These are phyloP conservation scores for Candida labiduridarum DNA, from an alignment of 1,139 yeast genomes.

Conservation along the genomic window DNA sequence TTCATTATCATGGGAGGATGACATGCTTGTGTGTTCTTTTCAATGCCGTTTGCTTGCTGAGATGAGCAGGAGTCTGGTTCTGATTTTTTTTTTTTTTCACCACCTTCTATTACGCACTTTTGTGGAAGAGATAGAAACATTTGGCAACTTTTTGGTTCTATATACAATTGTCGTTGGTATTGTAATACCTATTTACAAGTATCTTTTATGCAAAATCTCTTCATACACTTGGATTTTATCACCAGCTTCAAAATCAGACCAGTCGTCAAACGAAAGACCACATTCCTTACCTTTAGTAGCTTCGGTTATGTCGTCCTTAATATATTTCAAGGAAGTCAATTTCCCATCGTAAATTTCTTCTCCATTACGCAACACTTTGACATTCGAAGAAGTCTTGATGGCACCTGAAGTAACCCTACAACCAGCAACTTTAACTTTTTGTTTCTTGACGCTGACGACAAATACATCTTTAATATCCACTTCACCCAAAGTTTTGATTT, in stretches of 20 bases:
- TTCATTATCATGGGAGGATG: constrained; percentile 22
- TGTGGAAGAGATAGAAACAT: neutral
- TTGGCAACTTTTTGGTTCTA: neutral
- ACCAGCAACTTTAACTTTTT: constrained; percentile 75
- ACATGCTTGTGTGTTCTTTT: constrained; percentile 19
- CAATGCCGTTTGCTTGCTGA: neutral
- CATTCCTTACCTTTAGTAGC: constrained; percentile 88
- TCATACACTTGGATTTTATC: constrained; percentile 78
- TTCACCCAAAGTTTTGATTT: constrained; percentile 68
- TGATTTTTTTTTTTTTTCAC: constrained; percentile 5
- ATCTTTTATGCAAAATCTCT: constrained; percentile 67
- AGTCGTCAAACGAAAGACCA: constrained; percentile 74
- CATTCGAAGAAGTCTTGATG: constrained; percentile 58
- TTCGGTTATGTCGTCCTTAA: constrained; percentile 77
- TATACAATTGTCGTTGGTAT: neutral
- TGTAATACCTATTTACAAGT: constrained; percentile 43
- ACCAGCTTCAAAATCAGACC: constrained; percentile 74
- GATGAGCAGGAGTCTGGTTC: constrained; percentile 13
- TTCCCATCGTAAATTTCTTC: constrained; percentile 66
- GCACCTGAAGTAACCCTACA: constrained; percentile 78
- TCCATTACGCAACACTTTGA: constrained; percentile 64
- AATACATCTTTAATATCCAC: constrained; percentile 74
- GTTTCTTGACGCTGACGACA: constrained; percentile 58
- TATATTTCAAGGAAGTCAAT: constrained; percentile 75
- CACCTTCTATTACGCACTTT: neutral